These are phyloP conservation scores for Pogostemon cablin DNA, from an alignment of 257 asterid species.

Conservation along the genomic window DNA sequence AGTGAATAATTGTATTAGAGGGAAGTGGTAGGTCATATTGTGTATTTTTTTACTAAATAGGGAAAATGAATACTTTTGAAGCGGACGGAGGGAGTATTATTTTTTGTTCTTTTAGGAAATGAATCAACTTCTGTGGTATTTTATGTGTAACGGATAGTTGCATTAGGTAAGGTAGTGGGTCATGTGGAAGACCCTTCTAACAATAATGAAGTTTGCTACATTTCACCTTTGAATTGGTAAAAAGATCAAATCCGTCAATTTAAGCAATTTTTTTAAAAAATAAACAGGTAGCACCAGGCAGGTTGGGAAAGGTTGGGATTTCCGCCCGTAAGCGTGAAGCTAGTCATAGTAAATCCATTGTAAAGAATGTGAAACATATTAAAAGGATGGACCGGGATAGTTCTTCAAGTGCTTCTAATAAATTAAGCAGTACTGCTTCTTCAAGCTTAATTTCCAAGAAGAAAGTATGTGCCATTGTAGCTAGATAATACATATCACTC, in stretches of 20 bases:
- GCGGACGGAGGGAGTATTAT: no score
- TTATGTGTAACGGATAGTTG: no score
- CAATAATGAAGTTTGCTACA: no score
- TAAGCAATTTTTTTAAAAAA: background rate
- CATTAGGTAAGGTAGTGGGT: no score
- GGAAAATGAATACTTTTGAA: no score
- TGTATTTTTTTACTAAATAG: no score
- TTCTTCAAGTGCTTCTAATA: conserved; percentile 31
- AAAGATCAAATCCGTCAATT: background rate
- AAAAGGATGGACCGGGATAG: conserved; percentile 32
- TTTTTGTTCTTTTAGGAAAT: no score
- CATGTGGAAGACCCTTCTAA: no score
- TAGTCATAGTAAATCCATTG: conserved; percentile 36
- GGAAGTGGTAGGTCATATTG: no score
- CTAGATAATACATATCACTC: conserved; percentile 25
- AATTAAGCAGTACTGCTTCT: conserved; percentile 30
- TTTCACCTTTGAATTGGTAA: background rate
- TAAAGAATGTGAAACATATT: conserved; percentile 37
- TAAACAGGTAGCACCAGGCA: conserved; percentile 49
- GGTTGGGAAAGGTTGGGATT: conserved; percentile 34
- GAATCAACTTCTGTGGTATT: no score
- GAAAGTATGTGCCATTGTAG: conserved; percentile 45
- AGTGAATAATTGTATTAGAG: no score
- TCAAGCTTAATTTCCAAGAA: conserved; percentile 36
- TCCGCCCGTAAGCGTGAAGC: conserved; percentile 38